Percentiles rank a stretch among this genome's conserved stretches.
Evolutionary conservation across 164 flowering plant species (phyloP).

Genomic region (Magnolia sinica): DNA sequence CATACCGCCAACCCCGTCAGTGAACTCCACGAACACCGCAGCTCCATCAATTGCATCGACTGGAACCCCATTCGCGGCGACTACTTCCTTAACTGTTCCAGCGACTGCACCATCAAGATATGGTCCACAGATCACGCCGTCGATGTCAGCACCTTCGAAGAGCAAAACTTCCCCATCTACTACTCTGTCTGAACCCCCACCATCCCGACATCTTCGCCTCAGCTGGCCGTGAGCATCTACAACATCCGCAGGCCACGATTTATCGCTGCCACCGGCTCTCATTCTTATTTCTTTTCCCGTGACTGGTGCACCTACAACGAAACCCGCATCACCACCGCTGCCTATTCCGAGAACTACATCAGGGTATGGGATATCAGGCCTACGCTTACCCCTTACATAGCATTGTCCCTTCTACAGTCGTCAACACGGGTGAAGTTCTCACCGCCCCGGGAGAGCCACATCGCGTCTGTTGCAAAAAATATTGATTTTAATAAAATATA

Average conservation of each 20-base stretch:
- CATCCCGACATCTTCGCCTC: constrained; percentile 91
- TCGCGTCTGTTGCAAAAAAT: too few relatives aligned
- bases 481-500: too few relatives aligned
- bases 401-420: not conserved
- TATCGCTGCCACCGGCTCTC: constrained; percentile 59
- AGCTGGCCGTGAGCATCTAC: constrained; percentile 93
- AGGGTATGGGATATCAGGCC: constrained; percentile 91
- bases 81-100: constrained; percentile 71
- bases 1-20: constrained; percentile 70
- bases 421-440: constrained; percentile 68
- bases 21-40: constrained; percentile 74
- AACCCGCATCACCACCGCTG: constrained; percentile 53
- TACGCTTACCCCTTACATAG: not conserved
- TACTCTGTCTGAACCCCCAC: constrained; percentile 73
- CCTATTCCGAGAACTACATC: constrained; percentile 56
- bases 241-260: constrained; percentile 79
- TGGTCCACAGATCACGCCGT: constrained; percentile 78
- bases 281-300: constrained; percentile 70
- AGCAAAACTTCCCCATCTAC: constrained; percentile 88
- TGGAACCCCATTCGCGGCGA: constrained; percentile 83
- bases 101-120: constrained; percentile 87
- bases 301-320: constrained; percentile 95
- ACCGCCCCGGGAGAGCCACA: constrained; percentile 59
- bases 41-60: constrained; percentile 78
- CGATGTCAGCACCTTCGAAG: constrained; percentile 75